Evolutionary conservation across 73 alveolate species (phyloP), one percentile per base, ranked within the genome.

Genomic region (Paramecium primaurelia): DNA sequence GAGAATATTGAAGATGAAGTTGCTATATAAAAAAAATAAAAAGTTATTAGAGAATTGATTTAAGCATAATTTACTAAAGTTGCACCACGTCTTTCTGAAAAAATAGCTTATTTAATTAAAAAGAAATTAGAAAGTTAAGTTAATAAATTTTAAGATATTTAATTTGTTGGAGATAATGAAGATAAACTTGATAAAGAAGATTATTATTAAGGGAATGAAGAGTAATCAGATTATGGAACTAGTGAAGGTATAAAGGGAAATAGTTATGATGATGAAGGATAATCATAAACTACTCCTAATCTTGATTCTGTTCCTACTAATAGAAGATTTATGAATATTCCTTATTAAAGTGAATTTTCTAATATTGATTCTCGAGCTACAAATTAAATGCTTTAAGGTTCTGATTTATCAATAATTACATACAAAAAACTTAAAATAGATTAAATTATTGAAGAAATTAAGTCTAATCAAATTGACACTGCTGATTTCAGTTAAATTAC

Each of bases 401-500:
- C 60, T 6, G 87, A 73, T 37, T 37, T 37, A 12, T 18, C 32
- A 73, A 73, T 73, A 4, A 44, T 36, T 73, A 73, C 47, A 30
- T 37, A 73, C 47, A 40, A 44, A 73, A 73, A 16, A 73, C 3
- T 73, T 34, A 73, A 73, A n/a, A 36, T 73, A 12, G 59, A 73
- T n/a, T 16, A 34, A n/a, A 73, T 73, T 73, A 36, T 37, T 37
- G 59, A 73, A 36, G 58, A 73, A 12, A 30, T 73, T 30, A 73
- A 73, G 40, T 73, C 34, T n/a, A 38, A 73, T 73, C 22, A 9
- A 34, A 73, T 37, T 18, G 59, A 34, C 3, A 73, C 32, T 30
- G 91, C 75, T 1, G 91, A 80, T 80, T 80, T 80, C n/a, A 80
- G 91, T 45, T 80, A 80, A 20, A 80, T 80, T n/a, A 11, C 73